A percentile compares a stretch with the other conserved stretches of the same genome.
These are phyloP conservation scores for Mucor indicus DNA, from an alignment of 371 early-diverging fungal genomes.

Conservation along the genomic window DNA sequence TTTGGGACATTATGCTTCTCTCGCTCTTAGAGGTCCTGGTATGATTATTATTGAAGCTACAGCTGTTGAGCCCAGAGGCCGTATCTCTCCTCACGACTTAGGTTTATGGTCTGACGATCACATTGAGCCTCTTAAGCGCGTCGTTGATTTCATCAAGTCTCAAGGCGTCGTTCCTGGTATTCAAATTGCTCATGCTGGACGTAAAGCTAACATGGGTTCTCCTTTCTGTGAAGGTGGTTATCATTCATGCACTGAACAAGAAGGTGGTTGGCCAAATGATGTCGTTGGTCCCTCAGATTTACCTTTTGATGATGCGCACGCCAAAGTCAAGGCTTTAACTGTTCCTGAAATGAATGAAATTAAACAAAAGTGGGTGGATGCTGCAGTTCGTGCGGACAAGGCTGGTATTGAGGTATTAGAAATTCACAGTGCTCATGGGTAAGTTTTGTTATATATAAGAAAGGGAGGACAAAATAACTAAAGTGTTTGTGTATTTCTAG, in stretches of 20 bases:
- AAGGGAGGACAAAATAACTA: conserved; percentile 52
- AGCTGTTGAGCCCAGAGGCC: conserved; percentile 67
- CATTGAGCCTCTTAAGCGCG: conserved; percentile 51
- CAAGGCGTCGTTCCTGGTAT: conserved; percentile 61
- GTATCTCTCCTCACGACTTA: conserved; percentile 70
- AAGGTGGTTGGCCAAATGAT: conserved; percentile 78
- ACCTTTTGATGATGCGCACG: conserved; percentile 38
- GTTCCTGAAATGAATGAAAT: conserved; percentile 59
- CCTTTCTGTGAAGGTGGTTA: conserved; percentile 55
- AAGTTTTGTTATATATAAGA: conserved; percentile 55
- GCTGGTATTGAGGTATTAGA: conserved; percentile 86
- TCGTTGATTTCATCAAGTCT: conserved; percentile 62
- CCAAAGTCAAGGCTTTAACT: conserved; percentile 59
- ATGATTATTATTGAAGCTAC: conserved; percentile 77
- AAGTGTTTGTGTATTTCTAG: conserved; percentile 76
- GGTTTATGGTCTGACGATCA: conserved; percentile 83
- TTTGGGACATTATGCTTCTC: conserved; percentile 65
- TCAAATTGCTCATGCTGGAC: conserved; percentile 82
- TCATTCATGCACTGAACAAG: conserved; percentile 52
- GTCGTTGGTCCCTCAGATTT: conserved; percentile 69
- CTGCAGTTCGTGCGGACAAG: conserved; percentile 68
- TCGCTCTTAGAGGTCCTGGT: conserved; percentile 71
- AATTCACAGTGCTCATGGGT: conserved; percentile 71
- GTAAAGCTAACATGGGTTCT: conserved; percentile 67
- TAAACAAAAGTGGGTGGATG: conserved; percentile 61